Evolutionary conservation across 2,329 filamentous ascomycete genomes (phyloP).

Genomic region (Hypoxylon sp.): DNA sequence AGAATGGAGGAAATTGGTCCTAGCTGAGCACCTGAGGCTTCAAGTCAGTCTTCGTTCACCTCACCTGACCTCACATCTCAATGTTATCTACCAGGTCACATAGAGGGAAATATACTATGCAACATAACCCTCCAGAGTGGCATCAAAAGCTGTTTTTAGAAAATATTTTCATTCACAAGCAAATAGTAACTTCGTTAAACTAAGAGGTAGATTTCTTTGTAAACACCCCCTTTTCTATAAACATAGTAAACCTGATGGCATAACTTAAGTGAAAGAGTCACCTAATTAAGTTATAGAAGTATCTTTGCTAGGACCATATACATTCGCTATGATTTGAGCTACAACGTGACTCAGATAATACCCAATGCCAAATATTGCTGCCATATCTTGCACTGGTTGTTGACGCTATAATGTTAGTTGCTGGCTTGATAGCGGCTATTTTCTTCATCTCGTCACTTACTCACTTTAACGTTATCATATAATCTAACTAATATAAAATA

Average conservation of each 20-base stretch:
- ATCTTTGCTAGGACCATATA: neutral
- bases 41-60: neutral
- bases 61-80: neutral
- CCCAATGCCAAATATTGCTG: neutral
- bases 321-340: neutral
- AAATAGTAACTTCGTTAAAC: neutral
- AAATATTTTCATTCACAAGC: neutral
- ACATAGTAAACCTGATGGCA: neutral
- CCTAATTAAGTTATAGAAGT: neutral
- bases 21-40: neutral
- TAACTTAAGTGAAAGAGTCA: neutral
- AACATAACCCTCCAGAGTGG: neutral
- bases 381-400: neutral
- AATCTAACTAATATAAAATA: neutral
- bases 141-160: neutral
- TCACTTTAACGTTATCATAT: neutral
- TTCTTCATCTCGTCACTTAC: no score
- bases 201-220: neutral
- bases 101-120: neutral
- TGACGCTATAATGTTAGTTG: no score
- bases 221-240: neutral
- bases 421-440: no score
- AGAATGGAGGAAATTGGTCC: no score
- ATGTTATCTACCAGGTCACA: neutral
- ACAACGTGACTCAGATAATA: neutral